phyloP scores from a whole-genome alignment of 176 grass and related monocot species.

The Dendrocalamus sinicus region DNA sequence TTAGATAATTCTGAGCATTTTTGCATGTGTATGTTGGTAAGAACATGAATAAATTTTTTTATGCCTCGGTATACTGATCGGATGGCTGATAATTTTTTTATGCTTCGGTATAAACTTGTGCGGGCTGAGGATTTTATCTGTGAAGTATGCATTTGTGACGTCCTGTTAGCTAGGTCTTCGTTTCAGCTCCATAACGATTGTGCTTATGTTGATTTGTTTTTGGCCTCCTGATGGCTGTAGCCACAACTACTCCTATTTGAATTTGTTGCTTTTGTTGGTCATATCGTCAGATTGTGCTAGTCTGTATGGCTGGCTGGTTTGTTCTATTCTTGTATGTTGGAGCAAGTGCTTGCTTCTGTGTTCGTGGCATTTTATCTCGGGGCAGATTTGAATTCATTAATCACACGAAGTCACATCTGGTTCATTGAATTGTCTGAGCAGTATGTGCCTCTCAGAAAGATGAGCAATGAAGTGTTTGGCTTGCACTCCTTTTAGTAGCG shows the following conservation, averaged over 20 bases:
- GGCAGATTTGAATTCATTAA: neutral
- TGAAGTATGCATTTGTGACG: neutral
- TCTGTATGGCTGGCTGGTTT: neutral
- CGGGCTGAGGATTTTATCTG: neutral
- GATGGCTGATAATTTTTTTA: neutral
- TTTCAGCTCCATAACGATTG: neutral
- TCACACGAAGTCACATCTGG: neutral
- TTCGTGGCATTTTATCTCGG: neutral
- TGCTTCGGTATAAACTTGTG: neutral
- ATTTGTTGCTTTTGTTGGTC: neutral
- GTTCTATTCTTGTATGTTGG: neutral
- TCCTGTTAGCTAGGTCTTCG: neutral
- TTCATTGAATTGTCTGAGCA: no score
- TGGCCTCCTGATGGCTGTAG: neutral
- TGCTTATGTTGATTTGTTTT: neutral
- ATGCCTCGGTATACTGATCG: neutral
- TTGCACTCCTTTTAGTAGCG: neutral
- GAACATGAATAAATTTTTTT: neutral
- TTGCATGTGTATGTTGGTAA: neutral
- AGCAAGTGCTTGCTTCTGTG: neutral
- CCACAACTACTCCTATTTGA: neutral
- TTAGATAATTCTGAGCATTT: neutral
- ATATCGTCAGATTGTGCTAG: neutral
- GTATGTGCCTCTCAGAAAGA: neutral
- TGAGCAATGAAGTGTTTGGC: neutral